Percentiles rank a stretch among this genome's conserved stretches.
These are phyloP conservation scores for Immersiporthe knoxdaviesiana DNA, from an alignment of 2,329 filamentous ascomycete species.

Conservation along the genomic window DNA sequence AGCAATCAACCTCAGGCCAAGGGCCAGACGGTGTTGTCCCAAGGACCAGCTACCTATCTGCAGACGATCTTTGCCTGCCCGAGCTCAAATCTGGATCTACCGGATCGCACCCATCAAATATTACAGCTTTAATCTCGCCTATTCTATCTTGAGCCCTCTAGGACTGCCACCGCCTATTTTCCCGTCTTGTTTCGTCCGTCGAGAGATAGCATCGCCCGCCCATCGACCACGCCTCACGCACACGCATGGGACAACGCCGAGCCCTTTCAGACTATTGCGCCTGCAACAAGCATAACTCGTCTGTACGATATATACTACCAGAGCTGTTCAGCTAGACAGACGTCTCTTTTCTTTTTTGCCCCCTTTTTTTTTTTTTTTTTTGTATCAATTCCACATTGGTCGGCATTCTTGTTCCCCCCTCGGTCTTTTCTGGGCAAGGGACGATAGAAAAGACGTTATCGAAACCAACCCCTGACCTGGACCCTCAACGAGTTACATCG, in stretches of 20 bases:
- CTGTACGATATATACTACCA: constrained; percentile 10
- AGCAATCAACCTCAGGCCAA: constrained; percentile 1
- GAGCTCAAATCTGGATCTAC: constrained; percentile 25
- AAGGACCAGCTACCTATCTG: constrained; percentile 23
- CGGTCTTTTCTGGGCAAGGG: background rate
- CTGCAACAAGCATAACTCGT: constrained; percentile 15
- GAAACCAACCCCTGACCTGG: constrained; percentile 22
- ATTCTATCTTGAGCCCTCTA: constrained; percentile 25
- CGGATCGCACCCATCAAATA: constrained; percentile 26
- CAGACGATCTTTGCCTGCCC: constrained; percentile 21
- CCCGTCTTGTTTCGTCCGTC: constrained; percentile 25
- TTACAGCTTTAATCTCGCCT: constrained; percentile 31
- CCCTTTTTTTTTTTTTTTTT: background rate
- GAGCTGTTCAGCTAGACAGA: background rate
- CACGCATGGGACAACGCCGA: background rate
- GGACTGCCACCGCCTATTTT: constrained; percentile 26
- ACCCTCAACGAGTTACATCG: constrained; percentile 28
- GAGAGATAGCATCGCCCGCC: constrained; percentile 6
- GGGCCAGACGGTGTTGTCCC: constrained; percentile 7
- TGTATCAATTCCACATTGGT: background rate
- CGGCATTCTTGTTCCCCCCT: background rate
- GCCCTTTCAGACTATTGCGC: background rate
- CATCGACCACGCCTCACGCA: background rate
- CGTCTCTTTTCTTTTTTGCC: background rate
- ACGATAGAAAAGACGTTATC: constrained; percentile 18